Conservation (phyloP, 257 asterid genomes). For the Plantago major region DNA sequence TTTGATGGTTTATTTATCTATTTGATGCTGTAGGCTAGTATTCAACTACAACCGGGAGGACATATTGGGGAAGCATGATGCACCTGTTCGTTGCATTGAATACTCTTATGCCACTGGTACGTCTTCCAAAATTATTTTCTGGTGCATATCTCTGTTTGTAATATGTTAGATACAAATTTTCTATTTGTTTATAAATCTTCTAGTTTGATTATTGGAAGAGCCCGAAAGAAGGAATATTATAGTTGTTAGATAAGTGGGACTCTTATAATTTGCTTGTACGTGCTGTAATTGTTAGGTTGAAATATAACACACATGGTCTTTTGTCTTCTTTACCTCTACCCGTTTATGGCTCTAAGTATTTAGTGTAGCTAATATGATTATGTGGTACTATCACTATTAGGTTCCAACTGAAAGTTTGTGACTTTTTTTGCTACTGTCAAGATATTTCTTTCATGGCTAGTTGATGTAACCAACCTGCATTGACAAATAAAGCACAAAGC, state of each 20-base stretch:
- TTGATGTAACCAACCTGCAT: not conserved
- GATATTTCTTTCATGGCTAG: not conserved
- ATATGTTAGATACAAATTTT: not conserved
- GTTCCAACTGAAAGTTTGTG: too few relatives aligned
- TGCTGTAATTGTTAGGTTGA: not conserved
- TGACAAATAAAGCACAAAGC: not conserved
- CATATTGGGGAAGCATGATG: too few relatives aligned
- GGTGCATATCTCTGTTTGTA: not conserved
- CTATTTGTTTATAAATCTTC: not conserved
- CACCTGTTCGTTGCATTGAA: conserved; percentile 41
- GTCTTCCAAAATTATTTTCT: not conserved
- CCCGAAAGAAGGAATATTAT: not conserved
- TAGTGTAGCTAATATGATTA: too few relatives aligned
- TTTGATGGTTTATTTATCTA: conserved; percentile 4
- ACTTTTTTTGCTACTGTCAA: not conserved
- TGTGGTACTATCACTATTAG: too few relatives aligned
- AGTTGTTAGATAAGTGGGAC: not conserved
- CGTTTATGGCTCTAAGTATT: not conserved
- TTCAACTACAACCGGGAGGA: conserved; percentile 46
- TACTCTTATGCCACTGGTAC: conserved; percentile 61
- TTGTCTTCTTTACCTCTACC: not conserved
- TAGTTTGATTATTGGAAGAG: not conserved
- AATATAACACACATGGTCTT: not conserved
- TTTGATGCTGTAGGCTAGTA: conserved; percentile 46
- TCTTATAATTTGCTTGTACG: not conserved